phyloP scores from a whole-genome alignment of 2,329 filamentous ascomycete species.

The Calonectria naviculata region DNA sequence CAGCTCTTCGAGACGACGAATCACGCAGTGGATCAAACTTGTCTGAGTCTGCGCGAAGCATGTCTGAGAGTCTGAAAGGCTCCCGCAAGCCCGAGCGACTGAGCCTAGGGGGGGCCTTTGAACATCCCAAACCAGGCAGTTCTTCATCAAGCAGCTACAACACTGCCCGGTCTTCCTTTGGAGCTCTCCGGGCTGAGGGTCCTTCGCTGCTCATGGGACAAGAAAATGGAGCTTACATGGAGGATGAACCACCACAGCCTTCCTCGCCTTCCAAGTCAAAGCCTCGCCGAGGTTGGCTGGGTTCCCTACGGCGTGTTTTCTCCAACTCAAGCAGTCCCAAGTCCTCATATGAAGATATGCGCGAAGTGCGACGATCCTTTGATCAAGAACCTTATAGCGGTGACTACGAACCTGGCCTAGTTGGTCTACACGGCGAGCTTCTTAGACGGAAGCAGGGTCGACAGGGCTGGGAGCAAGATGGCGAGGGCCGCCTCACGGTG shows the following conservation, averaged over 20 bases:
- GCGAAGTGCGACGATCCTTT: slow-evolving; percentile 44
- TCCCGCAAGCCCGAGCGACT: slow-evolving; percentile 41
- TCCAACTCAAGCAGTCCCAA: slow-evolving; percentile 51
- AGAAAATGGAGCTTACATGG: slow-evolving; percentile 44
- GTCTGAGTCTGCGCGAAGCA: slow-evolving; percentile 64
- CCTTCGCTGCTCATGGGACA: slow-evolving; percentile 57
- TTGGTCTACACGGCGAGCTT: slow-evolving; percentile 59
- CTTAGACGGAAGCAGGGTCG: slow-evolving; percentile 66
- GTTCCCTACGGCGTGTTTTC: slow-evolving; percentile 74
- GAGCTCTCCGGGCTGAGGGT: slow-evolving; percentile 63
- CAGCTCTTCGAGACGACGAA: slow-evolving; percentile 55
- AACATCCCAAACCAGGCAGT: slow-evolving; percentile 50
- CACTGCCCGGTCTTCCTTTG: slow-evolving; percentile 66
- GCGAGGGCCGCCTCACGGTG: slow-evolving; percentile 22
- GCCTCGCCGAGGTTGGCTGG: slow-evolving; percentile 72
- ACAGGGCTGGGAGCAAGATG: slow-evolving; percentile 61
- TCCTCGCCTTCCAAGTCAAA: slow-evolving; percentile 69
- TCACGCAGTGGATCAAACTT: slow-evolving; percentile 66
- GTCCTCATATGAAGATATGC: slow-evolving; percentile 42
- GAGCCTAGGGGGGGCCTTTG: slow-evolving; percentile 37
- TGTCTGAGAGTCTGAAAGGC: slow-evolving; percentile 53
- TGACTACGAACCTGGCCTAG: slow-evolving; percentile 58
- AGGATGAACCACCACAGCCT: slow-evolving; percentile 50
- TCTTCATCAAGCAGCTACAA: slow-evolving; percentile 60
- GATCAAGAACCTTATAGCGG: slow-evolving; percentile 48